A percentile compares a stretch with the other conserved stretches of the same genome.
phyloP scores from a whole-genome alignment of 495 filamentous ascomycete genomes.

The Margaritispora aquatica region DNA sequence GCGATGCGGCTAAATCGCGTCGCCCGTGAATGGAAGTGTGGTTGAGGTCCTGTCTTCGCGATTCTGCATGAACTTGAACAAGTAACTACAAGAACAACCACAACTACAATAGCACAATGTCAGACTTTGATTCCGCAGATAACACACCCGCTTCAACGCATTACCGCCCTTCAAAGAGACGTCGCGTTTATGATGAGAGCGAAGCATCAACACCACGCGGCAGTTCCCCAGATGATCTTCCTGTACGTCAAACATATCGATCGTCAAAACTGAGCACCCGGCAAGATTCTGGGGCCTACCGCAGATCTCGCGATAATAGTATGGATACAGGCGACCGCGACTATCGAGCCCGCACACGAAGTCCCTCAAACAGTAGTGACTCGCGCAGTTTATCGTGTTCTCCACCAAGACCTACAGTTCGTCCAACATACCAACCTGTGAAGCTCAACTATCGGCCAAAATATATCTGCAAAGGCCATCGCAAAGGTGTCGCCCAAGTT shows the following conservation, averaged over 20 bases:
- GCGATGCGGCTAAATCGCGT: constrained; percentile 3
- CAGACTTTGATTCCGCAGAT: constrained; percentile 26
- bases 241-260: constrained; percentile 19
- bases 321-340: constrained; percentile 22
- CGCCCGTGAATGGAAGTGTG: neutral
- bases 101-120: constrained; percentile 27
- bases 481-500: constrained; percentile 73
- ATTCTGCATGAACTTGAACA: too few species aligned
- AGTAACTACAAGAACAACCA: neutral
- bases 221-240: constrained; percentile 49
- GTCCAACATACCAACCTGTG: constrained; percentile 22
- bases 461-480: constrained; percentile 67
- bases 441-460: constrained; percentile 52
- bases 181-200: constrained; percentile 22
- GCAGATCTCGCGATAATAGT: constrained; percentile 28
- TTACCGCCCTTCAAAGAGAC: constrained; percentile 15
- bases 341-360: constrained; percentile 19
- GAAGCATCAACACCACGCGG: constrained; percentile 30
- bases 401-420: constrained; percentile 2
- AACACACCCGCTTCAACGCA: constrained; percentile 17
- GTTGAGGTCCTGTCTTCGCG: too few species aligned
- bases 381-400: constrained; percentile 28
- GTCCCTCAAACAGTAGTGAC: constrained; percentile 11
- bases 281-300: constrained; percentile 15
- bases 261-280: constrained; percentile 14